These are phyloP conservation scores for Penicillium samsonianum DNA, from an alignment of 495 filamentous ascomycete species.

Conservation along the genomic window DNA sequence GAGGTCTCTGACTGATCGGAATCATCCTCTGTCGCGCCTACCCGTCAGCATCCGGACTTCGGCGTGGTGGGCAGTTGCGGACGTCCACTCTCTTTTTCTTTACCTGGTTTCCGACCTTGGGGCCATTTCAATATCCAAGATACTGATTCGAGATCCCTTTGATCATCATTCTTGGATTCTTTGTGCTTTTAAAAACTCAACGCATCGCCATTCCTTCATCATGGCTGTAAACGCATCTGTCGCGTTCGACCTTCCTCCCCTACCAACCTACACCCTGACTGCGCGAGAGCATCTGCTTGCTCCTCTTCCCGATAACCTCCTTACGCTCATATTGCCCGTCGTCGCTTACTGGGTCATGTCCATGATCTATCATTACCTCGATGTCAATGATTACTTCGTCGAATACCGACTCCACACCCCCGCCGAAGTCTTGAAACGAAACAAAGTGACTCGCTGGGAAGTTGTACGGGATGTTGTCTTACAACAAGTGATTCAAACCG, in stretches of 20 bases:
- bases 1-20: background rate
- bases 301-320: slow-evolving; percentile 75
- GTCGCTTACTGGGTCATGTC: slow-evolving; percentile 87
- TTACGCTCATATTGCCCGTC: slow-evolving; percentile 73
- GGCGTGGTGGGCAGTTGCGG: slow-evolving; percentile 12
- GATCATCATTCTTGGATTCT: background rate
- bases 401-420: slow-evolving; percentile 92
- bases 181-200: background rate
- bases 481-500: slow-evolving; percentile 85
- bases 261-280: slow-evolving; percentile 69
- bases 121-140: background rate
- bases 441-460: slow-evolving; percentile 79
- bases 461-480: slow-evolving; percentile 84
- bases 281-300: slow-evolving; percentile 71
- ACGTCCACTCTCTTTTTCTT: slow-evolving; percentile 12
- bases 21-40: slow-evolving; percentile 14
- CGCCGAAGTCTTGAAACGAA: slow-evolving; percentile 80
- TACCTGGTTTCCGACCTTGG: slow-evolving; percentile 5
- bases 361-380: slow-evolving; percentile 82
- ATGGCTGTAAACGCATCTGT: slow-evolving; percentile 47
- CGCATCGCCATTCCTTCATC: slow-evolving; percentile 14
- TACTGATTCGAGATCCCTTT: background rate
- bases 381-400: slow-evolving; percentile 77
- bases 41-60: slow-evolving; percentile 22
- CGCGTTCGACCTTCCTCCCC: slow-evolving; percentile 65